Percentiles rank a stretch among this genome's conserved stretches.
Evolutionary conservation across 441 rosid species (phyloP).

Genomic region (Jatropha multifida): DNA sequence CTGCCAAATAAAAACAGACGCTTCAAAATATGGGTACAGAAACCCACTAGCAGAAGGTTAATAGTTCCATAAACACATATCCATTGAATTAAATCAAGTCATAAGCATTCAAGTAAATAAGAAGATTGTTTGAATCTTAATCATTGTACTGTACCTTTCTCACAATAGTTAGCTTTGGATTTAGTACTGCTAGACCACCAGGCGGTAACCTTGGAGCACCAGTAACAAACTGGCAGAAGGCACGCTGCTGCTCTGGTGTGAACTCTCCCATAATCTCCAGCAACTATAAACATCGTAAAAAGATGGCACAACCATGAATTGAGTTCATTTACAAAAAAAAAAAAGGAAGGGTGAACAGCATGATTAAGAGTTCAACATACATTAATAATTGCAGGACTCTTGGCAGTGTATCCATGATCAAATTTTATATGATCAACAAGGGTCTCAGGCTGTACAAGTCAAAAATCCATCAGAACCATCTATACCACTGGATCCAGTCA

Average conservation of each 20-base stretch:
- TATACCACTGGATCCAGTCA: slow-evolving; percentile 5
- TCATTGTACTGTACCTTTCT: slow-evolving; percentile 66
- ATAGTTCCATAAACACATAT: neutral
- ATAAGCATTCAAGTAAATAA: neutral
- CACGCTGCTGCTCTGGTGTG: slow-evolving; percentile 93
- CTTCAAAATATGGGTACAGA: too few relatives aligned
- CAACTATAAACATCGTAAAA: slow-evolving; percentile 44
- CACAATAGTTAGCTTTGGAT: slow-evolving; percentile 95
- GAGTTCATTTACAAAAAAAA: neutral
- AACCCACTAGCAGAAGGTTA: neutral
- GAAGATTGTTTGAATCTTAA: neutral
- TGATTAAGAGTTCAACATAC: slow-evolving; percentile 37
- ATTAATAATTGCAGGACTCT: slow-evolving; percentile 83
- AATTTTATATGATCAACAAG: slow-evolving; percentile 96
- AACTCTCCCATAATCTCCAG: slow-evolving; percentile 98
- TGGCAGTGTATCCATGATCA: slow-evolving; percentile 98
- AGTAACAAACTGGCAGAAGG: slow-evolving; percentile 99
- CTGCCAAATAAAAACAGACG: too few relatives aligned
- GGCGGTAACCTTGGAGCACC: slow-evolving; percentile 99
- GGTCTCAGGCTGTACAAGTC: slow-evolving; percentile 65
- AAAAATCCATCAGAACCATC: slow-evolving; percentile 17
- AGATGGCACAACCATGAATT: slow-evolving; percentile 11
- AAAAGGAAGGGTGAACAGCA: neutral
- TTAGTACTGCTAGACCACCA: slow-evolving; percentile 94
- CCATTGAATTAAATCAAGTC: neutral